These are phyloP conservation scores for Termitomyces bulborhizus DNA, from an alignment of 768 basidiomycete genomes.

Conservation along the genomic window DNA sequence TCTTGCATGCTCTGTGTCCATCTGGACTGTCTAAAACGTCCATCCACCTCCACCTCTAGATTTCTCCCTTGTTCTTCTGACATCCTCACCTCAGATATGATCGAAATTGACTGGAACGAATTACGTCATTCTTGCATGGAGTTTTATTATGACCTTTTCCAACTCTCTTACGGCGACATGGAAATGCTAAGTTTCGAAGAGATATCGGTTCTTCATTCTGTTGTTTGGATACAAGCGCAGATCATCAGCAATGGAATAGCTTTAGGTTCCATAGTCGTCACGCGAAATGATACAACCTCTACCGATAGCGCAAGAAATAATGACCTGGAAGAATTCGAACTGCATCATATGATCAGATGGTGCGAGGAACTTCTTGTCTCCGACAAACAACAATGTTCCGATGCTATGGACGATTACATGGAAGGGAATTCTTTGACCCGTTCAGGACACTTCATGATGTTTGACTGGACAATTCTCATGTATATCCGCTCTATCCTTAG, in stretches of 20 bases:
- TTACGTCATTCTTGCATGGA: slow-evolving; percentile 53
- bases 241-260: slow-evolving; percentile 62
- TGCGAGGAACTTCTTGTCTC: slow-evolving; percentile 48
- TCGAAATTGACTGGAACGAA: slow-evolving; percentile 45
- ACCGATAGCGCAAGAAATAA: slow-evolving; percentile 21
- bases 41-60: slow-evolving; percentile 14
- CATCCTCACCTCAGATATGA: slow-evolving; percentile 34
- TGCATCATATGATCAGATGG: slow-evolving; percentile 45
- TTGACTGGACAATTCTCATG: slow-evolving; percentile 60
- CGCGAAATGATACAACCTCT: slow-evolving; percentile 25
- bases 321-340: slow-evolving; percentile 47
- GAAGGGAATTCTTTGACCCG: slow-evolving; percentile 38
- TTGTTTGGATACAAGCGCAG: slow-evolving; percentile 64
- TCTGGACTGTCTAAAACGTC: slow-evolving; percentile 33
- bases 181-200: slow-evolving; percentile 58
- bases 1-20: slow-evolving; percentile 61
- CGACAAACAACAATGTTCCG: slow-evolving; percentile 35
- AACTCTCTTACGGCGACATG: slow-evolving; percentile 40
- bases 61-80: slow-evolving; percentile 34
- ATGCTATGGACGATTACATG: slow-evolving; percentile 45
- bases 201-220: slow-evolving; percentile 49
- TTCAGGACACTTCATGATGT: slow-evolving; percentile 46
- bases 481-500: slow-evolving; percentile 59
- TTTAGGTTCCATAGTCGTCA: slow-evolving; percentile 57
- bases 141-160: slow-evolving; percentile 40